Conservation (phyloP, 345 rosid species). For the Sisymbrium irio region DNA sequence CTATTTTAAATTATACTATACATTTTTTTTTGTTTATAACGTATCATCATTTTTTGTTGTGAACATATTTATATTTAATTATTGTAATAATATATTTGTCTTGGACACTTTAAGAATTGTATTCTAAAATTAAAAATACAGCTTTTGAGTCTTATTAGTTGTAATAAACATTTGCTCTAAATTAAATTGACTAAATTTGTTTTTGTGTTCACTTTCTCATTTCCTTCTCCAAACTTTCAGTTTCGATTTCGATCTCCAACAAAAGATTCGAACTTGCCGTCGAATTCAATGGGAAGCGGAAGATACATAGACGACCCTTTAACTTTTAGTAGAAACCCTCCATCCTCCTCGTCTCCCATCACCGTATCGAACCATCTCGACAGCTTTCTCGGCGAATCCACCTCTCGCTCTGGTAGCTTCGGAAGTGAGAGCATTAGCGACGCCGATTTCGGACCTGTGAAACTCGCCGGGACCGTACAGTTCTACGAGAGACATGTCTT, state of each 20-base stretch:
- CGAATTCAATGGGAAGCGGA: constrained; percentile 45
- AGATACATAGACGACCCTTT: constrained; percentile 58
- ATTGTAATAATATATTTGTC: too few relatives aligned
- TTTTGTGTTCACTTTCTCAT: neutral
- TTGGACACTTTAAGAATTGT: too few relatives aligned
- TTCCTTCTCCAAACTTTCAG: constrained; percentile 24
- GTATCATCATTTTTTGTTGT: too few relatives aligned
- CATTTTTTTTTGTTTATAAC: too few relatives aligned
- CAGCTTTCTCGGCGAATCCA: constrained; percentile 47
- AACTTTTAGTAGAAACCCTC: constrained; percentile 41
- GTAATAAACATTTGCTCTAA: neutral
- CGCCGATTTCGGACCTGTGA: constrained; percentile 53
- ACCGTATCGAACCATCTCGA: constrained; percentile 60
- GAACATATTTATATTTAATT: too few relatives aligned
- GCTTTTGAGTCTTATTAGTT: too few relatives aligned
- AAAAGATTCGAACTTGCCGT: constrained; percentile 12
- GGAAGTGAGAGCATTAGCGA: constrained; percentile 59
- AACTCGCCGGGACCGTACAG: constrained; percentile 68
- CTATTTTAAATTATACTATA: too few relatives aligned
- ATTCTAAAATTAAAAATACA: too few relatives aligned
- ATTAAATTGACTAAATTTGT: neutral
- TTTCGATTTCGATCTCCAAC: constrained; percentile 24
- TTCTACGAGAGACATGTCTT: constrained; percentile 81
- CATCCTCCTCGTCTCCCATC: constrained; percentile 59
- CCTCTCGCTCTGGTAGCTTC: constrained; percentile 68